A percentile compares a stretch with the other conserved stretches of the same genome.
Conservation (phyloP, 2,329 filamentous ascomycete species). For the Colletotrichum falcatum region DNA sequence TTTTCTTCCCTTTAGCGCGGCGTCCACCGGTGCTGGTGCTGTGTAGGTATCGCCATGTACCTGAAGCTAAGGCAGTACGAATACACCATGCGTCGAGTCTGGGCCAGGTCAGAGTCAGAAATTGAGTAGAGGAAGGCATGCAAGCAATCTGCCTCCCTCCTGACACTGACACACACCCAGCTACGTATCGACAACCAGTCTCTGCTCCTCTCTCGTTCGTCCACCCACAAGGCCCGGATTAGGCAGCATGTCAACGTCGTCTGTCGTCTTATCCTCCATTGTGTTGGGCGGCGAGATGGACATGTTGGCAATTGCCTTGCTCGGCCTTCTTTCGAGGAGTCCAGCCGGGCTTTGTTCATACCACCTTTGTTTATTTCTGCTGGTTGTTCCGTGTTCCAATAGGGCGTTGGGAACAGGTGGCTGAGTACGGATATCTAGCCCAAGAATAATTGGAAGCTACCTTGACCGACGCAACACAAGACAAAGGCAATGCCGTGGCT, state of each 20-base stretch:
- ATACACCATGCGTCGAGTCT: conserved; percentile 2
- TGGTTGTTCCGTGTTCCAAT: background rate
- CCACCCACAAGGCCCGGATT: background rate
- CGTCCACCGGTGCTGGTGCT: background rate
- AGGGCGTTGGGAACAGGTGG: background rate
- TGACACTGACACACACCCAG: conserved; percentile 9
- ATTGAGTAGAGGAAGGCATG: conserved; percentile 20
- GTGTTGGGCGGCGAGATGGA: background rate
- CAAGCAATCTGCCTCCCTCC: conserved; percentile 17
- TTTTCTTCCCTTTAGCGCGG: background rate
- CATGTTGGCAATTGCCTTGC: background rate
- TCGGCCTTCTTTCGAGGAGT: background rate
- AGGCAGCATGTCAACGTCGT: too few species aligned
- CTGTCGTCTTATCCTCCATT: background rate
- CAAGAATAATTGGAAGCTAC: conserved; percentile 3
- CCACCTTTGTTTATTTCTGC: conserved; percentile 9
- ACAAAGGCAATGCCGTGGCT: conserved; percentile 14
- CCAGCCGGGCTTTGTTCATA: background rate
- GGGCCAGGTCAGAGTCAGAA: conserved; percentile 14
- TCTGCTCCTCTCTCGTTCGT: background rate
- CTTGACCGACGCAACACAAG: conserved; percentile 11
- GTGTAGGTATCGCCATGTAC: conserved; percentile 10
- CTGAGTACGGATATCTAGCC: conserved; percentile 3
- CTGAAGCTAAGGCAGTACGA: conserved; percentile 21
- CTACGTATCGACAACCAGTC: background rate